Evolutionary conservation across 2,329 filamentous ascomycete genomes (phyloP), one percentile per base, ranked within the genome.

Genomic region (Aureobasidium lini): DNA sequence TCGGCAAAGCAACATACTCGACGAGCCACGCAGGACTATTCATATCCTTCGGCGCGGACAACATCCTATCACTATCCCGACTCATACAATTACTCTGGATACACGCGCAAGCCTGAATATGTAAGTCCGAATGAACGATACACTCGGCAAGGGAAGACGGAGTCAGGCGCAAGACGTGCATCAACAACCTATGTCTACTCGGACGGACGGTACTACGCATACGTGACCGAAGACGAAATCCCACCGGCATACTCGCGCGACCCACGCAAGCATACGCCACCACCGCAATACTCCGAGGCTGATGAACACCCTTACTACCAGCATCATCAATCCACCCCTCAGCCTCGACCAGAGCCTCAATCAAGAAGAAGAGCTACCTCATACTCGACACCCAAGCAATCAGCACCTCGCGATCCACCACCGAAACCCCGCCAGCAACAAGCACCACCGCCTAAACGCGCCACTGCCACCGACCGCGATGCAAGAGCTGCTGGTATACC

Each of bases 401-500:
- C 76, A 7, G 62, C 82, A 80, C 67, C 82, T 77, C 48, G 64
- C 76, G 81, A 64, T 83, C 82, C 62, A 76, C 79, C 36, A 76
- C 75, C 53, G 76, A 76, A 60, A 73, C 75, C 74, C 70, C 76
- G 70, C 70, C 77, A 66, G 15, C 72, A 70, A 65, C 68, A 59
- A 76, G 75, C 68, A 65, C 71, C 13, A 67, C 73, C 18, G 59
- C 62, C 49, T 73, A 76, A 67, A 64, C 69, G 59, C 28, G 49
- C 53, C 61, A 75, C 77, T 67, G 85, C 85, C 60, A 86, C 83
- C 46, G 83, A 83, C 71, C 87, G 89, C 59, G 84, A 87, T 65
- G 83, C 83, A 61, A 76, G 76, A 62, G 76, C 78, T 32, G 81
- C 79, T 69, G 82, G 84, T 62, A 96, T 99, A 60, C 92, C 94